A percentile compares a stretch with the other conserved stretches of the same genome.
Conservation (phyloP, 176 grass and related monocot genomes). For the Metroxylon sagu region DNA sequence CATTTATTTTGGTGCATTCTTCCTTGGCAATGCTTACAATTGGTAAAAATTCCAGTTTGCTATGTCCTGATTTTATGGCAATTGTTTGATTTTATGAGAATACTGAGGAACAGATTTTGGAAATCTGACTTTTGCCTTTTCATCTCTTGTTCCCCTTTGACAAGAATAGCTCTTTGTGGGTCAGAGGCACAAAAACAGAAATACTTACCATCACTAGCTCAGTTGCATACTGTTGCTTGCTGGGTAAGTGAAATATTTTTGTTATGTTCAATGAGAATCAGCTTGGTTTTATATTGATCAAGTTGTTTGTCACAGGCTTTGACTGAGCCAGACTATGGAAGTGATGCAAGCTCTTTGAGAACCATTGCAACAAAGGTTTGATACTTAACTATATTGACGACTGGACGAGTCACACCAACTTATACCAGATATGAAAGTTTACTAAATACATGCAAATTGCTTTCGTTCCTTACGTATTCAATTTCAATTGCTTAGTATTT, state of each 20-base stretch:
- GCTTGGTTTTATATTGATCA: neutral
- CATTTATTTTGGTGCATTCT: slow-evolving; percentile 87
- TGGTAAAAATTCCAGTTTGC: slow-evolving; percentile 27
- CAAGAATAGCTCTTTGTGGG: slow-evolving; percentile 64
- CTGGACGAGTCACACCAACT: too few relatives aligned
- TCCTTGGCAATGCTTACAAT: slow-evolving; percentile 80
- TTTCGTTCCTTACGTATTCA: neutral
- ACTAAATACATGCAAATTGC: too few relatives aligned
- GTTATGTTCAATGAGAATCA: neutral
- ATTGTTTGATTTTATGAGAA: too few relatives aligned
- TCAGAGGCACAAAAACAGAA: slow-evolving; percentile 85
- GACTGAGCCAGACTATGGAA: slow-evolving; percentile 87
- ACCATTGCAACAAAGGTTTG: slow-evolving; percentile 72
- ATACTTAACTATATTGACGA: neutral
- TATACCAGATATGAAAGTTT: too few relatives aligned
- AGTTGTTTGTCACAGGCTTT: slow-evolving; percentile 49
- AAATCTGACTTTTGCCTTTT: too few relatives aligned
- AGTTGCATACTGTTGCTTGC: slow-evolving; percentile 43
- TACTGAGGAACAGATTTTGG: too few relatives aligned
- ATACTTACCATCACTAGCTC: slow-evolving; percentile 48
- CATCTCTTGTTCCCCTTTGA: slow-evolving; percentile 11
- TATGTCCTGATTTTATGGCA: neutral
- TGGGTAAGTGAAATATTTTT: slow-evolving; percentile 36
- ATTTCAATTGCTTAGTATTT: neutral
- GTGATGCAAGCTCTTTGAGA: slow-evolving; percentile 81